Evolutionary conservation across 495 filamentous ascomycete genomes (phyloP), one percentile per base, ranked within the genome.

Genomic region (Oleoguttula mirabilis): DNA sequence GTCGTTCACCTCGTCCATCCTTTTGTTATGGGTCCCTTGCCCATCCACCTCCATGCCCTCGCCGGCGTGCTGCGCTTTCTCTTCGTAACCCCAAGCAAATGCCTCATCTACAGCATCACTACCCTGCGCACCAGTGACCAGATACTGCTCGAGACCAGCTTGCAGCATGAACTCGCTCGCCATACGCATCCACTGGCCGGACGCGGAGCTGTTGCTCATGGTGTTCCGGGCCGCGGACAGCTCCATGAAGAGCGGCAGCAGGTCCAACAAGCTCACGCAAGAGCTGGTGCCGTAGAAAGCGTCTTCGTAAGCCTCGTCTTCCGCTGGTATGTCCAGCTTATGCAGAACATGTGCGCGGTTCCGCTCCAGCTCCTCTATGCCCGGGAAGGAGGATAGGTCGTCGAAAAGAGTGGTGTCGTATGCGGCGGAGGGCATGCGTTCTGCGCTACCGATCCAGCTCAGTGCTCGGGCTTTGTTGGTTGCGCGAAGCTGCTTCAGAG

Each of bases 141-240:
- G 52, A 31, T 65, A 64, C 41, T 69, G 66, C 50, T 76, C 71
- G 5, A 70, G 28, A 3, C 55, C 58, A 4, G 71, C 67, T 36
- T 76, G 71, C 10, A 67, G 48, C 56, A 74, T 66, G 45, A 69
- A 70, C 17, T 64, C 61, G 0, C 57, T 64, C 1, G 65, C 62
- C 6, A 72, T 49, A 10, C 66, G 57, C 43, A 68, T 61, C 66
- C 66, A 73, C 4, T 41, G 34, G 2, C 40, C 43, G 15, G 63
- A 64, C 3, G 57, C 32, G 15, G 37, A 21, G 30, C 44, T 56
- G 11, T 48, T 36, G 36, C 21, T 51, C 42, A 50, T 50, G 4
- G 38, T 41, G 19, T 43, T 37, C 10, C 58, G 27, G 12, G 47
- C 30, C 1, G 59, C 54, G 24, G 69, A 73, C 2, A 78, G 43